Percentiles rank a stretch among this genome's conserved stretches.
These are phyloP conservation scores for Monosporascus sp. DNA, from an alignment of 2,329 filamentous ascomycete species.

Conservation along the genomic window DNA sequence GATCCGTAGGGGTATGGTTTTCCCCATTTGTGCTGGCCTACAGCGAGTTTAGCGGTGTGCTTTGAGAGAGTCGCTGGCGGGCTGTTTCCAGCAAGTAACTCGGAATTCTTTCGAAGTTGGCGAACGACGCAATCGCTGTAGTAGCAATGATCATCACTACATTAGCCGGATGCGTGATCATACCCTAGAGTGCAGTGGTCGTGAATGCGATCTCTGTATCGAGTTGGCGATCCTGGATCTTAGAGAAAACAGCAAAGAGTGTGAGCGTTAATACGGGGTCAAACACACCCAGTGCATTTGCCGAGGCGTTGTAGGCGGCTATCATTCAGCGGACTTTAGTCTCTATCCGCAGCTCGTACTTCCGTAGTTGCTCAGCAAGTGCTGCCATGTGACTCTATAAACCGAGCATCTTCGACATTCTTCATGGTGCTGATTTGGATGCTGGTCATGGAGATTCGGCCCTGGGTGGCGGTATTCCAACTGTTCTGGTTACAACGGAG, in stretches of 20 bases:
- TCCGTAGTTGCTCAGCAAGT: too few species aligned
- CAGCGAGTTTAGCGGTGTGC: background rate
- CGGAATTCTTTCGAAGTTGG: constrained; percentile 34
- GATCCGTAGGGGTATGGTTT: too few species aligned
- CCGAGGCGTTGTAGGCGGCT: too few species aligned
- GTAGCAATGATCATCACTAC: constrained; percentile 38
- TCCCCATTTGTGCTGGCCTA: constrained; percentile 2
- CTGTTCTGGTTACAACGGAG: too few species aligned
- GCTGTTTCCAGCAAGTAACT: constrained; percentile 21
- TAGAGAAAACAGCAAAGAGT: constrained; percentile 26
- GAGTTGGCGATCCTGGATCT: constrained; percentile 13
- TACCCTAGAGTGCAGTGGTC: constrained; percentile 29
- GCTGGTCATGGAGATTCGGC: too few species aligned
- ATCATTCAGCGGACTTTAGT: too few species aligned
- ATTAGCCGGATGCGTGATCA: constrained; percentile 37
- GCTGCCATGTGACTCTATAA: too few species aligned
- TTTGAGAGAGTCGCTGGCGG: constrained; percentile 3
- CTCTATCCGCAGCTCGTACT: too few species aligned
- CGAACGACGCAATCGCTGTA: constrained; percentile 23
- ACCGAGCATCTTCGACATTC: too few species aligned
- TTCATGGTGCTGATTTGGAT: too few species aligned
- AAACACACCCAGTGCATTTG: constrained; percentile 30
- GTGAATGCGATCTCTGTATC: constrained; percentile 35
- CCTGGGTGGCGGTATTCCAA: too few species aligned
- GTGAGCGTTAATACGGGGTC: constrained; percentile 32